Base-by-base conservation (phyloP, 345 rosid genomes). In the Eutrema japonicum region DNA sequence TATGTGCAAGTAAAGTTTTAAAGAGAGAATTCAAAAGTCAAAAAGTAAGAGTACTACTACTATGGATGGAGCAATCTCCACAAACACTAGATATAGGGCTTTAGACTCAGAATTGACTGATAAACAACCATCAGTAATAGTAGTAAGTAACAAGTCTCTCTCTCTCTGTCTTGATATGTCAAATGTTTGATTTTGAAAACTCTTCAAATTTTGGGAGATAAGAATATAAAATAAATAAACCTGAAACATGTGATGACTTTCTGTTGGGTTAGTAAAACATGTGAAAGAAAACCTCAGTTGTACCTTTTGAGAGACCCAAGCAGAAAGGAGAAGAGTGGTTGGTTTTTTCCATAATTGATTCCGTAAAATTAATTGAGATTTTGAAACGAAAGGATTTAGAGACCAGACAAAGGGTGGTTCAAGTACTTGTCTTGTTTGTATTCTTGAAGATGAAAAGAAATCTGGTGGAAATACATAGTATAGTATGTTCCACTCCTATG, bases 381-480 rank as follows among this genome's bases (percentile, higher is more conserved):
- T 61, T 68, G 74, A 68, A 53, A 68, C 36, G 69, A 52, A 45
- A 61, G 49, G 74, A 6, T 68, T 51, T 68, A 42, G 57, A 75
- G 69, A 68, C 53, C 56, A 68, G 79, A 68, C 74, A 75, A 46
- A 68, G 69, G 4, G 69, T 59, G 57, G 74, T 75, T 75, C 68
- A 60, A 75, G 78, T 75, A 60, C 78, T 41, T 35, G 64, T 75
- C 33, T 75, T 68, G 79, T 75, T 61, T 75, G 43, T 75, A 61
- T 75, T 64, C 69, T 36, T 75, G 74, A 75, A 52, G 35, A 47
- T 75, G 74, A 75, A 75, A 60, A 64, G 16, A 73, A 46, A 41
- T n/a, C 45, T 61, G 45, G 37, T 72, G 76, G 60, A 65, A 50
- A 22, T 54, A 27, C 26, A 47, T 52, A 35, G 36, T 33, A 33